Conservation (phyloP, 371 early-diverging fungal genomes). For the Circinella minor region DNA sequence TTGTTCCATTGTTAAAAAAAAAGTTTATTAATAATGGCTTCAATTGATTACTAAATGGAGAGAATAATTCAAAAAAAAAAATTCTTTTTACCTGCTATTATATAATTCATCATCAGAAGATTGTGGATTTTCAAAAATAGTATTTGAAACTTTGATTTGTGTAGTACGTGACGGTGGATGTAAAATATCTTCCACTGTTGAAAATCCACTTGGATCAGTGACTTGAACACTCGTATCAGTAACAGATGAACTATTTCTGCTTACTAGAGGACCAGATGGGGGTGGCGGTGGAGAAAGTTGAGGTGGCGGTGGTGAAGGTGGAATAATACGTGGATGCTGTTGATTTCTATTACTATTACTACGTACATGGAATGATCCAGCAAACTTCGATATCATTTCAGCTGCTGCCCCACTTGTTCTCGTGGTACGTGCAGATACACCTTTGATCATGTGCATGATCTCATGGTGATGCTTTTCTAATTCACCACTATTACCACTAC, state of each 20-base stretch:
- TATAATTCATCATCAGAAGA: constrained; percentile 29
- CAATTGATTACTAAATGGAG: too few relatives aligned
- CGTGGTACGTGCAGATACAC: constrained; percentile 40
- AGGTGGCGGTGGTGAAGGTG: constrained; percentile 3
- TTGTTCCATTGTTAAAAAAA: background rate
- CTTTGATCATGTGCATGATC: constrained; percentile 40
- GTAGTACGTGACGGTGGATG: constrained; percentile 3
- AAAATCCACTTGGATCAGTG: constrained; percentile 12
- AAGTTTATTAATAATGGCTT: background rate
- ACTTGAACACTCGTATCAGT: constrained; percentile 11
- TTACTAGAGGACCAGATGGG: background rate
- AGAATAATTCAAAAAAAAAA: background rate
- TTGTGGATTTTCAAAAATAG: constrained; percentile 2
- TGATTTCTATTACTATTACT: background rate
- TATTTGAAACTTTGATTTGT: constrained; percentile 1
- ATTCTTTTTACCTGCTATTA: constrained; percentile 11
- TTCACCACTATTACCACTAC: constrained; percentile 4
- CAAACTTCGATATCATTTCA: constrained; percentile 45
- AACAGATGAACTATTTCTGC: background rate
- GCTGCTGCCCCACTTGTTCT: constrained; percentile 50
- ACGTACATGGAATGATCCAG: constrained; percentile 29
- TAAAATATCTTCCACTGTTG: constrained; percentile 20
- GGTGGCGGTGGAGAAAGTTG: background rate
- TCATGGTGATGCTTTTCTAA: constrained; percentile 26
- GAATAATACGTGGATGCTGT: background rate